Conservation (phyloP, 352 stramenopile species). For the Globisporangium paddicum region DNA sequence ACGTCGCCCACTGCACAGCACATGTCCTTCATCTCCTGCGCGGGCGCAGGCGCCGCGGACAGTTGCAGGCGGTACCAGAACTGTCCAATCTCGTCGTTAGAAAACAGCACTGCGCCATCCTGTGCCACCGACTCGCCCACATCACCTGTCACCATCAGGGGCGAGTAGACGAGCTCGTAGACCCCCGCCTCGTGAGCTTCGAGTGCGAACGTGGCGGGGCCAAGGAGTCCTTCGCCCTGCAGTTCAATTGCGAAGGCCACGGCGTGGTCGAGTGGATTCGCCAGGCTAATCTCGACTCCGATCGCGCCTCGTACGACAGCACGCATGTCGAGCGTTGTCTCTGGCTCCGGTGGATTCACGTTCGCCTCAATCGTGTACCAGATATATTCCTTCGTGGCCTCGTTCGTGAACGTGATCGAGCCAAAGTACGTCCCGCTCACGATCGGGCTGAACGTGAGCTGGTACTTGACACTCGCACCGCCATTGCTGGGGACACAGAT, state of each 20-base stretch:
- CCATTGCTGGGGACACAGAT: constrained; percentile 34
- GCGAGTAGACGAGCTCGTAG: constrained; percentile 92
- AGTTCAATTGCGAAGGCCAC: constrained; percentile 87
- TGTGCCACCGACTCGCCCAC: constrained; percentile 8
- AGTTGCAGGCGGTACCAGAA: constrained; percentile 93
- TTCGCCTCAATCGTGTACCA: constrained; percentile 94
- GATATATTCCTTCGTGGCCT: constrained; percentile 66
- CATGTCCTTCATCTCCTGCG: constrained; percentile 69
- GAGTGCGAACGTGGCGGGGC: constrained; percentile 68
- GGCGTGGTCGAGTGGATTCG: constrained; percentile 82
- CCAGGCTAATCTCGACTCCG: constrained; percentile 87
- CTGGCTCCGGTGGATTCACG: constrained; percentile 62
- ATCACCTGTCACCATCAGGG: constrained; percentile 51
- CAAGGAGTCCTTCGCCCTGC: constrained; percentile 82
- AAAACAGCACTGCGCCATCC: constrained; percentile 86
- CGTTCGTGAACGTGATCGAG: constrained; percentile 90
- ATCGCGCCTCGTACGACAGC: constrained; percentile 79
- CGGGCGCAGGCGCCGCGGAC: constrained; percentile 41
- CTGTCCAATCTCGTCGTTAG: constrained; percentile 87
- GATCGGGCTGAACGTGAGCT: constrained; percentile 82
- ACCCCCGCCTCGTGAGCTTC: constrained; percentile 57
- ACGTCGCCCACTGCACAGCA: constrained; percentile 80
- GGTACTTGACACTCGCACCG: constrained; percentile 48
- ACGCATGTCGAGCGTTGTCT: constrained; percentile 82
- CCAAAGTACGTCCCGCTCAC: constrained; percentile 91